Conservation (phyloP, 2,329 filamentous ascomycete species). For the Aspergillus sclerotialis region DNA sequence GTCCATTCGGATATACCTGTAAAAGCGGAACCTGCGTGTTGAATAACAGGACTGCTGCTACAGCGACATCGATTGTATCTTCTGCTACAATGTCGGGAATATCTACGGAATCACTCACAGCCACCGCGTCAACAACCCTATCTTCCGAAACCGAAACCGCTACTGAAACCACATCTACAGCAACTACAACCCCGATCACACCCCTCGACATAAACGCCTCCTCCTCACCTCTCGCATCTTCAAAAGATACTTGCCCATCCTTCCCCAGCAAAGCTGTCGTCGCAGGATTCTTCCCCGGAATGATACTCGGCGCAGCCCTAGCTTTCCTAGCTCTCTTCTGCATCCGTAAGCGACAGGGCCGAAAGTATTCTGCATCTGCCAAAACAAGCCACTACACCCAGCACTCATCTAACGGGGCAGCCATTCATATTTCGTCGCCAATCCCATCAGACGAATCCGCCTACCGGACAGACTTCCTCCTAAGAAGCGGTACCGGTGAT, state of each 20-base stretch:
- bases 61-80: conserved; percentile 9
- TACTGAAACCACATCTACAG: too few species aligned
- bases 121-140: not conserved
- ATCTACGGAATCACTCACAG: not conserved
- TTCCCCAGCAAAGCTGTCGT: conserved; percentile 36
- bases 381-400: conserved; percentile 23
- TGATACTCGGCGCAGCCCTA: conserved; percentile 42
- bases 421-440: conserved; percentile 35
- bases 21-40: conserved; percentile 23
- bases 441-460: conserved; percentile 37
- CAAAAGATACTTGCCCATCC: conserved; percentile 21
- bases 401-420: conserved; percentile 24
- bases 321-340: conserved; percentile 45
- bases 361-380: conserved; percentile 9
- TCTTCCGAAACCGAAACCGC: too few species aligned
- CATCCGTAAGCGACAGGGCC: conserved; percentile 22
- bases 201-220: too few species aligned
- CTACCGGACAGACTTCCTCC: conserved; percentile 39
- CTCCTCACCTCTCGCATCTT: too few species aligned
- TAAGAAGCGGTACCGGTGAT: conserved; percentile 19
- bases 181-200: too few species aligned
- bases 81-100: conserved; percentile 12
- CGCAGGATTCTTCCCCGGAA: conserved; percentile 42
- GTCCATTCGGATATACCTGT: conserved; percentile 43
- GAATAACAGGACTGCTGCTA: conserved; percentile 16